These are phyloP conservation scores for Arthrocladium fulminans DNA, from an alignment of 2,329 filamentous ascomycete genomes.

Conservation along the genomic window DNA sequence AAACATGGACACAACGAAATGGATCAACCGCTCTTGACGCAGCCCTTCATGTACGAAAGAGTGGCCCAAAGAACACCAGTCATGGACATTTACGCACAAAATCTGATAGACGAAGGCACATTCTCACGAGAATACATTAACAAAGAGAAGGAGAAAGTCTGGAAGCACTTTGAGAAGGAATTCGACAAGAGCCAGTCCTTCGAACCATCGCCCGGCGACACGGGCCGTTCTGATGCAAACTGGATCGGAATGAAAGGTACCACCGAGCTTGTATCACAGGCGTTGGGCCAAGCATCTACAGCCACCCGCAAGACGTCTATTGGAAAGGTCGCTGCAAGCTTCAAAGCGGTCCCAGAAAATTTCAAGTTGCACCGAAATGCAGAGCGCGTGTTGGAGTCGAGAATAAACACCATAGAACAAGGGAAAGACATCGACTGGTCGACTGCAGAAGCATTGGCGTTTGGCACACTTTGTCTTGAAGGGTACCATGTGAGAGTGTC, in stretches of 20 bases:
- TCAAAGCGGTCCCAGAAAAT: conserved; percentile 69
- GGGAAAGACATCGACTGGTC: conserved; percentile 96
- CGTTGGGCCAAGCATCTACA: conserved; percentile 84
- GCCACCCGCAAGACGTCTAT: conserved; percentile 64
- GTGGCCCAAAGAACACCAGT: conserved; percentile 77
- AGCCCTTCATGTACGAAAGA: conserved; percentile 98
- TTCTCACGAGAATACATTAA: conserved; percentile 97
- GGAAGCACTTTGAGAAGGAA: conserved; percentile 97
- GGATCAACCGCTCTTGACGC: conserved; percentile 98
- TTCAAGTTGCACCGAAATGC: conserved; percentile 91
- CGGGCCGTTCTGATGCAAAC: conserved; percentile 96
- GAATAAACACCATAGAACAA: conserved; percentile 84
- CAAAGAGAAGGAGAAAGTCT: conserved; percentile 99
- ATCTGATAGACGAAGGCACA: conserved; percentile 82
- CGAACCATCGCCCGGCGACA: conserved; percentile 83
- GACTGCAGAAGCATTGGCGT: conserved; percentile 90
- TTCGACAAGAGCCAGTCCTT: conserved; percentile 97
- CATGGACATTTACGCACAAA: conserved; percentile 83
- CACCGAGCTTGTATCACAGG: conserved; percentile 90
- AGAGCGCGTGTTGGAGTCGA: conserved; percentile 84
- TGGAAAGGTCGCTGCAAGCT: conserved; percentile 71
- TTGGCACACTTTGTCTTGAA: conserved; percentile 81
- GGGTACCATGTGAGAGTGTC: conserved; percentile 96
- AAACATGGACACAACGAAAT: conserved; percentile 99
- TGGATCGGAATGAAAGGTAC: conserved; percentile 99